Evolutionary conservation across 345 rosid species (phyloP).

Genomic region (Cardiospermum halicacabum): DNA sequence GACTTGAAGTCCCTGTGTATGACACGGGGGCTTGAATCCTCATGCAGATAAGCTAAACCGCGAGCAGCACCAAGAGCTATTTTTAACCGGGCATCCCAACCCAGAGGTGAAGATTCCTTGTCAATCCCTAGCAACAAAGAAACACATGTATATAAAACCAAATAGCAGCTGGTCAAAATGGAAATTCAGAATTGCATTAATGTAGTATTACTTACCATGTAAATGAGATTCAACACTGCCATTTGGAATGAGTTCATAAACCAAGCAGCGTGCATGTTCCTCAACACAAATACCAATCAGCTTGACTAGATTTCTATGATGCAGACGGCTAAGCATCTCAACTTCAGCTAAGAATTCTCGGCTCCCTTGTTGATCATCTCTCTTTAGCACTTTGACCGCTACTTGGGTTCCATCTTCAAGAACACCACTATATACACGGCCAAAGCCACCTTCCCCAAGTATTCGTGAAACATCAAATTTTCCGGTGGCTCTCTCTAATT

Average conservation of each 20-base stretch:
- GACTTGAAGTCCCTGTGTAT: constrained; percentile 97
- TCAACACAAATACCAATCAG: constrained; percentile 90
- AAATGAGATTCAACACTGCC: constrained; percentile 98
- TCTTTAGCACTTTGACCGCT: constrained; percentile 86
- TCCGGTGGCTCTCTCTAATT: constrained; percentile 71
- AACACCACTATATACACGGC: constrained; percentile 74
- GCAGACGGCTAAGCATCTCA: constrained; percentile 98
- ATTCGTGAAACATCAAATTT: constrained; percentile 64
- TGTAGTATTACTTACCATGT: constrained; percentile 49
- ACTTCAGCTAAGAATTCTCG: constrained; percentile 94
- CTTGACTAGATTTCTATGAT: constrained; percentile 91
- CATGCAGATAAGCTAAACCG: constrained; percentile 91
- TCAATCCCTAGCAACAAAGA: constrained; percentile 50
- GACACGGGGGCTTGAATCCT: constrained; percentile 94
- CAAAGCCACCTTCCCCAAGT: constrained; percentile 97
- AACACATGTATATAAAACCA: neutral
- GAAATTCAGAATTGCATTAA: neutral
- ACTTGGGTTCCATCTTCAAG: constrained; percentile 83
- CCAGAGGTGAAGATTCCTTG: constrained; percentile 67
- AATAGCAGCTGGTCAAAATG: constrained; percentile 5
- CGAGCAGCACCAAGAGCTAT: constrained; percentile 98
- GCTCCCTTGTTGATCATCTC: constrained; percentile 92
- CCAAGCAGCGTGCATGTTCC: constrained; percentile 76
- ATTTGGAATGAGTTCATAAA: constrained; percentile 89
- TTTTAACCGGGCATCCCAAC: constrained; percentile 88